These are phyloP conservation scores for Cylindrotheca fusiformis DNA, from an alignment of 108 stramenopile genomes.

Conservation along the genomic window DNA sequence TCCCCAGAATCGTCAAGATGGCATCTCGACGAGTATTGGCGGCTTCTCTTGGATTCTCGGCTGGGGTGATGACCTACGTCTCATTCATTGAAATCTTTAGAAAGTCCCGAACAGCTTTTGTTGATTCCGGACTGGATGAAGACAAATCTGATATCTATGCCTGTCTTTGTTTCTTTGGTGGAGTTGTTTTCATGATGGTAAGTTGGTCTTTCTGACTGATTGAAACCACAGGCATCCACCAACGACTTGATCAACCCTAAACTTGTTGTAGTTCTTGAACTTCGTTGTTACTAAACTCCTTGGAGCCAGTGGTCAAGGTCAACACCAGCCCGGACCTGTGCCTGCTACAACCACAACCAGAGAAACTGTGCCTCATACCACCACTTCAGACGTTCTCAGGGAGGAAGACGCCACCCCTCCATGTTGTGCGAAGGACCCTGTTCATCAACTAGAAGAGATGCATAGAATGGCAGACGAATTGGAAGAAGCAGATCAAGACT, in stretches of 20 bases:
- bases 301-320: no score
- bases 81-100: conserved; percentile 85
- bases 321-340: no score
- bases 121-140: no score
- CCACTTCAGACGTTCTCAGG: no score
- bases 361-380: no score
- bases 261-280: no score
- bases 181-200: conserved; percentile 57
- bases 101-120: conserved; percentile 46
- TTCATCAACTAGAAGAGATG: conserved; percentile 25
- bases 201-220: no score
- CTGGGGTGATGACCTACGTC: conserved; percentile 92
- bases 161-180: conserved; percentile 60
- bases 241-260: no score
- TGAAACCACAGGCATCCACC: no score
- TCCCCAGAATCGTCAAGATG: conserved; percentile 54
- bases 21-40: conserved; percentile 62
- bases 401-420: conserved; percentile 2
- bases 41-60: conserved; percentile 68
- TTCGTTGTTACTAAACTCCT: no score
- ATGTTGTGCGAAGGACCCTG: conserved; percentile 41
- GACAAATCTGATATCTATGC: conserved; percentile 44
- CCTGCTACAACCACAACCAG: no score
- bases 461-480: conserved; percentile 29
- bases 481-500: neutral